Evolutionary conservation across 257 asterid genomes (phyloP).

Genomic region (Solanum chmielewskii): DNA sequence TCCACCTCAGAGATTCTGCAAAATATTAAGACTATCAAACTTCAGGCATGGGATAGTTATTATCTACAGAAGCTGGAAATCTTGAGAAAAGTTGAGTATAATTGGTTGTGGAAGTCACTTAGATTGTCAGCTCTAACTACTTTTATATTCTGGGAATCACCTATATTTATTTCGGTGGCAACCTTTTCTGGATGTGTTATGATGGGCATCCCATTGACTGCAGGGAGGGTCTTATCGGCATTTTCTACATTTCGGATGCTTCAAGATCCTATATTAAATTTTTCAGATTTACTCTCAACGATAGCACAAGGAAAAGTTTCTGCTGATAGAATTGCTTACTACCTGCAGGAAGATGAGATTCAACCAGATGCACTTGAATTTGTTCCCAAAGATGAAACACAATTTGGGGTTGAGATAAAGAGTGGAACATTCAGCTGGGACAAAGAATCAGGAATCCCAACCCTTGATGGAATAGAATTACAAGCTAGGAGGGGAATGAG

Average conservation of each 20-base stretch:
- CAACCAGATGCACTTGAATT: conserved; percentile 44
- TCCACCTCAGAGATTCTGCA: conserved; percentile 80
- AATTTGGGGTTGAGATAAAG: conserved; percentile 49
- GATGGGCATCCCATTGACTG: conserved; percentile 91
- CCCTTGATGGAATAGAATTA: conserved; percentile 49
- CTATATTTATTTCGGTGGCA: conserved; percentile 69
- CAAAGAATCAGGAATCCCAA: conserved; percentile 23
- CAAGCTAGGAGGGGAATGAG: conserved; percentile 74
- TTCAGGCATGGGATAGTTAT: conserved; percentile 85
- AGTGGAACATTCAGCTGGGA: conserved; percentile 73
- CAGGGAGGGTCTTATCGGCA: conserved; percentile 84
- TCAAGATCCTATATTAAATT: conserved; percentile 88
- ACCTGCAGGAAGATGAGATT: conserved; percentile 74
- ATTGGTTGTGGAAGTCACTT: conserved; percentile 81
- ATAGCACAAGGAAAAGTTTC: conserved; percentile 95
- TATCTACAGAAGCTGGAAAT: conserved; percentile 46
- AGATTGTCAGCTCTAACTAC: conserved; percentile 49
- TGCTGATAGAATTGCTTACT: conserved; percentile 74
- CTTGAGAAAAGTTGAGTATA: conserved; percentile 49
- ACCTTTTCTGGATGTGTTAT: conserved; percentile 80
- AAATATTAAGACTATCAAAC: conserved; percentile 78
- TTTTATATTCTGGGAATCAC: conserved; percentile 91
- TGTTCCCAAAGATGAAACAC: conserved; percentile 28
- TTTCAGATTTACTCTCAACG: conserved; percentile 73
- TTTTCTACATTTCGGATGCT: conserved; percentile 93